Conservation (phyloP, 164 flowering plant species). For the Dillenia turbinata region DNA sequence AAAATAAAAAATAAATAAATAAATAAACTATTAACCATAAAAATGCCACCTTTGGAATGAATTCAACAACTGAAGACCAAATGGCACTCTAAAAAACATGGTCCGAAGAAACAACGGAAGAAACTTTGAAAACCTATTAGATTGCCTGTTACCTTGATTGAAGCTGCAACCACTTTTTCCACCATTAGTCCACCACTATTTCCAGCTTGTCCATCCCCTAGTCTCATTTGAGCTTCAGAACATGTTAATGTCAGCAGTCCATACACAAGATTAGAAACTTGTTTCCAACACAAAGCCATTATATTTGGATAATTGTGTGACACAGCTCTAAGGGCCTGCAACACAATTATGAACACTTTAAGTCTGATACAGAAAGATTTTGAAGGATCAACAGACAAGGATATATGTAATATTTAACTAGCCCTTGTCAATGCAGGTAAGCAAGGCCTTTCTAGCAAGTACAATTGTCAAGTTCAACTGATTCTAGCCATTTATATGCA, state of each 20-base stretch:
- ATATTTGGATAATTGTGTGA: slow-evolving; percentile 79
- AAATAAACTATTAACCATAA: too few species aligned
- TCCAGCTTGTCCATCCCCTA: slow-evolving; percentile 29
- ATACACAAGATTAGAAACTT: slow-evolving; percentile 43
- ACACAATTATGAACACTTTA: background rate
- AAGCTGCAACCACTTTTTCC: slow-evolving; percentile 53
- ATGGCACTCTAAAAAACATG: too few species aligned
- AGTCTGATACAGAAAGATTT: too few species aligned
- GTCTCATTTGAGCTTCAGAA: slow-evolving; percentile 24
- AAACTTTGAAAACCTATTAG: too few species aligned
- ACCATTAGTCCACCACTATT: slow-evolving; percentile 24
- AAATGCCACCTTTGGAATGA: too few species aligned
- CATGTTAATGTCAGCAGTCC: slow-evolving; percentile 26
- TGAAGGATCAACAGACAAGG: background rate
- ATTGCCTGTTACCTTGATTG: slow-evolving; percentile 46
- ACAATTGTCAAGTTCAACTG: too few species aligned
- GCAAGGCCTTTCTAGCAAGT: too few species aligned
- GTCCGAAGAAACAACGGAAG: too few species aligned
- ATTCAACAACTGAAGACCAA: too few species aligned
- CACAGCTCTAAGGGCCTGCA: slow-evolving; percentile 76
- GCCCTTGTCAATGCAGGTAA: too few species aligned
- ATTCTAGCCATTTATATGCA: too few species aligned
- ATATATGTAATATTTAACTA: background rate
- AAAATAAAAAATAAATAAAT: too few species aligned
- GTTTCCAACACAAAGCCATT: slow-evolving; percentile 59